These are phyloP conservation scores for Chaetomium tenue DNA, from an alignment of 495 filamentous ascomycete genomes.

Conservation along the genomic window DNA sequence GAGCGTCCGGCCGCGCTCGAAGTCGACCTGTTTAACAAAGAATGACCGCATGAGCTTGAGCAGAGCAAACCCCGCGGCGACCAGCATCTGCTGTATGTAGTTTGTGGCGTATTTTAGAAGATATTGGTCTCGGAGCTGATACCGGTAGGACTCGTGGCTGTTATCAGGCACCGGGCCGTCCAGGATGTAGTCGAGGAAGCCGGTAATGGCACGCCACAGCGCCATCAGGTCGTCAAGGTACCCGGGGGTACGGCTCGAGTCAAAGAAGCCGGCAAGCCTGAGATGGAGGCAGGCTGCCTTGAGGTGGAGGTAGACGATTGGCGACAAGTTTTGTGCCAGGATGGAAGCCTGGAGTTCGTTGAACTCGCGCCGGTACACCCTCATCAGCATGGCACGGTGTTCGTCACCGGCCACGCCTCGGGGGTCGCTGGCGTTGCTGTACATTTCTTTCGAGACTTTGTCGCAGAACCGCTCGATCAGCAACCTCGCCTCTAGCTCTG, in stretches of 20 bases:
- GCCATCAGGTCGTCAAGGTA: constrained; percentile 76
- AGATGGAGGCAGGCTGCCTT: constrained; percentile 79
- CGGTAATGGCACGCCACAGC: constrained; percentile 71
- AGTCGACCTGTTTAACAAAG: constrained; percentile 70
- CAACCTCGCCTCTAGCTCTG: constrained; percentile 64
- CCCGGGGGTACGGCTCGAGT: constrained; percentile 67
- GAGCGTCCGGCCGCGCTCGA: constrained; percentile 67
- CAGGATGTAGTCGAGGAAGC: constrained; percentile 72
- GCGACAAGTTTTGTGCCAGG: constrained; percentile 50
- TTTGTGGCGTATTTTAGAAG: constrained; percentile 73
- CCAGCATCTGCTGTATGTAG: constrained; percentile 89
- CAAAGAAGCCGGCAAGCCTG: constrained; percentile 84
- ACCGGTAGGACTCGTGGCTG: constrained; percentile 28
- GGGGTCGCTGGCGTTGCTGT: constrained; percentile 73
- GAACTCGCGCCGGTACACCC: constrained; percentile 57
- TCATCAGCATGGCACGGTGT: constrained; percentile 64
- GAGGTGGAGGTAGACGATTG: constrained; percentile 69
- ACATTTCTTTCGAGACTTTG: constrained; percentile 81
- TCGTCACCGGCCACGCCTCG: constrained; percentile 69
- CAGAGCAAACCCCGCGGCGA: constrained; percentile 80
- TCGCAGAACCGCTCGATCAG: constrained; percentile 82
- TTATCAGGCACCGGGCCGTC: constrained; percentile 41
- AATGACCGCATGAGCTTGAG: constrained; percentile 84
- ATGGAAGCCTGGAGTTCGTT: constrained; percentile 54
- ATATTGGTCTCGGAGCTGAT: constrained; percentile 39